Evolutionary conservation across 306 rosid genomes (phyloP), one percentile per base, ranked within the genome.

Genomic region (Lathyrus tuberosus): DNA sequence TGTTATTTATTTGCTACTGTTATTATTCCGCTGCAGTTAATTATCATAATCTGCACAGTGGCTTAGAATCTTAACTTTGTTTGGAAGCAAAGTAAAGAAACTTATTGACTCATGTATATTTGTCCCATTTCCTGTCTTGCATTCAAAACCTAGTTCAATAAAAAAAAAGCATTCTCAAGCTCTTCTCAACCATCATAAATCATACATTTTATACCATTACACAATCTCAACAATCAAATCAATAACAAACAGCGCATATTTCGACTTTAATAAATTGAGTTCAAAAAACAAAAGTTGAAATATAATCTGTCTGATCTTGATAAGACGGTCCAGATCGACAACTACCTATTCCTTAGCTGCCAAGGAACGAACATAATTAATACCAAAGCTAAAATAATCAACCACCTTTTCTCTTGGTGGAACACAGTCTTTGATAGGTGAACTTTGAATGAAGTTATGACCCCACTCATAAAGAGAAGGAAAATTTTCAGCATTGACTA

Each of bases 381-480:
- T 33, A 43, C 77, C 69, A 3, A 30, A 26, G 20, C 22, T 57
- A 51, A 76, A 82, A 64, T 71, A 70, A 15, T 76, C 49, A 49
- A 51, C 18, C 33, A 80, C 64, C 33, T 4, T 10, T 20, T 84
- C 79, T 51, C 72, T 75, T 13, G 85, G 64, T 17, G 88, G 83
- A 72, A 84, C 31, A 74, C 81, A 63, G 71, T 80, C 77, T 74
- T 78, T 80, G 72, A 79, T 10, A 6, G 84, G 74, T 57, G 72
- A 65, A 71, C 71, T 61, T 1, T 62, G n/a, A 8, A 67, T 33
- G 72, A 82, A 67, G 56, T 65, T 82, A 13, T 67, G 67, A 2
- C 62, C 47, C 81, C 86, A 85, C 53, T 44, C 62, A 80, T 73
- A 76, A 70, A 84, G 85, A 30, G 31, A 63, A 33, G 88, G 81